Percentiles rank a stretch among this genome's conserved stretches.
Conservation (phyloP, 2,329 filamentous ascomycete genomes). For the Cladosporium oxysporum region DNA sequence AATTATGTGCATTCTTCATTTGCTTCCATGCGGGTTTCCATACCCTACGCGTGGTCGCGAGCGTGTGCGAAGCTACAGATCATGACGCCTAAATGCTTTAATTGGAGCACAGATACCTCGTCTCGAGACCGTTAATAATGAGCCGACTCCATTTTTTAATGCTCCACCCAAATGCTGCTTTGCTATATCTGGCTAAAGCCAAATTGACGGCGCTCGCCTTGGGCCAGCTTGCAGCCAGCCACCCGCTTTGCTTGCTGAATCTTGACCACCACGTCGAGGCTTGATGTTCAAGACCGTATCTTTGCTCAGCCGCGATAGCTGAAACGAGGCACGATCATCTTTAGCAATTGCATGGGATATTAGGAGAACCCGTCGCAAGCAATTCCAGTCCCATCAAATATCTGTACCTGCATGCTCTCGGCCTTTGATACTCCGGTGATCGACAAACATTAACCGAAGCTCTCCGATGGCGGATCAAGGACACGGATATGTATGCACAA, state of each 20-base stretch:
- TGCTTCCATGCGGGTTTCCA: neutral
- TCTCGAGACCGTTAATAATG: neutral
- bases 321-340: neutral
- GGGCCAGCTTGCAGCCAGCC: neutral
- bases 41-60: too few relatives aligned
- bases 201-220: neutral
- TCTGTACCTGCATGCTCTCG: neutral
- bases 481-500: neutral
- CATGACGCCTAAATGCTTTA: too few relatives aligned
- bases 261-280: neutral
- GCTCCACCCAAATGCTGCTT: neutral
- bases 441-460: neutral
- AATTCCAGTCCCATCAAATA: neutral
- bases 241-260: constrained; percentile 7
- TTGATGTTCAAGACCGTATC: neutral
- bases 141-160: neutral
- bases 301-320: neutral
- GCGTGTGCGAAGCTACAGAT: too few relatives aligned
- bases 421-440: neutral
- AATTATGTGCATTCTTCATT: neutral
- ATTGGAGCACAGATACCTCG: neutral
- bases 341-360: neutral
- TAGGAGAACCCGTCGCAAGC: neutral
- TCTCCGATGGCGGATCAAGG: neutral
- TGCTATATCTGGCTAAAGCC: neutral